Evolutionary conservation across 2,329 filamentous ascomycete genomes (phyloP).

Genomic region (Aspergillus terreus): DNA sequence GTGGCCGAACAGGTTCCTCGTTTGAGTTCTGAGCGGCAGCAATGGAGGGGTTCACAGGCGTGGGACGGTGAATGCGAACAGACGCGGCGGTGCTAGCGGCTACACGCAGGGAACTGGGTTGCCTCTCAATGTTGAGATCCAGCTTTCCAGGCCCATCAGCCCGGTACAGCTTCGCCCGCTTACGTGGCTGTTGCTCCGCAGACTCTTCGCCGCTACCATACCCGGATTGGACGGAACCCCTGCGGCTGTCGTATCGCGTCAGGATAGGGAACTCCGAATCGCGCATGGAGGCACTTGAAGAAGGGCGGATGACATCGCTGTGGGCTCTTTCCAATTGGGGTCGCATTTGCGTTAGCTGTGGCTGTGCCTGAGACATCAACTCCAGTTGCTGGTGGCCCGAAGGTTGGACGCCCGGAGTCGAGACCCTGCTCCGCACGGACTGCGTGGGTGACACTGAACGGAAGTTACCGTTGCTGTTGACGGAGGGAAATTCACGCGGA

Average conservation of each 20-base stretch:
- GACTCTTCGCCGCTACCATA: constrained; percentile 72
- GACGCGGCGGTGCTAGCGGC: constrained; percentile 87
- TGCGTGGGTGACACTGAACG: constrained; percentile 38
- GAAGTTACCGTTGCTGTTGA: constrained; percentile 25
- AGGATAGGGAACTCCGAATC: constrained; percentile 29
- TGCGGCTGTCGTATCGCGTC: constrained; percentile 23
- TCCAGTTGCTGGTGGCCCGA: constrained; percentile 27
- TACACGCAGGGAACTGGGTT: constrained; percentile 78
- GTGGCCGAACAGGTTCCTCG: constrained; percentile 46
- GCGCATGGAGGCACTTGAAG: constrained; percentile 57
- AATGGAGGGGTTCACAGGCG: constrained; percentile 44
- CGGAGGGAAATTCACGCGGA: constrained; percentile 36
- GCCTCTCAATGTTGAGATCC: constrained; percentile 64
- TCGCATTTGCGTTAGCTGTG: constrained; percentile 12
- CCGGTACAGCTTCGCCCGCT: constrained; percentile 74
- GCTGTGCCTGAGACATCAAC: constrained; percentile 9
- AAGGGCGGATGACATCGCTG: constrained; percentile 54
- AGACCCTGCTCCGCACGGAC: constrained; percentile 34
- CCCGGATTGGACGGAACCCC: constrained; percentile 47
- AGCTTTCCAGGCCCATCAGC: constrained; percentile 67
- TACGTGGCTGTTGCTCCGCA: constrained; percentile 60
- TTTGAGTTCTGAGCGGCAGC: constrained; percentile 27
- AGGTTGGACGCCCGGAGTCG: constrained; percentile 31
- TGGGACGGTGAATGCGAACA: constrained; percentile 76
- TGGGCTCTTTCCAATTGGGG: constrained; percentile 20